Evolutionary conservation across 2,329 filamentous ascomycete genomes (phyloP).

Genomic region (Aspergillus eucalypticola): DNA sequence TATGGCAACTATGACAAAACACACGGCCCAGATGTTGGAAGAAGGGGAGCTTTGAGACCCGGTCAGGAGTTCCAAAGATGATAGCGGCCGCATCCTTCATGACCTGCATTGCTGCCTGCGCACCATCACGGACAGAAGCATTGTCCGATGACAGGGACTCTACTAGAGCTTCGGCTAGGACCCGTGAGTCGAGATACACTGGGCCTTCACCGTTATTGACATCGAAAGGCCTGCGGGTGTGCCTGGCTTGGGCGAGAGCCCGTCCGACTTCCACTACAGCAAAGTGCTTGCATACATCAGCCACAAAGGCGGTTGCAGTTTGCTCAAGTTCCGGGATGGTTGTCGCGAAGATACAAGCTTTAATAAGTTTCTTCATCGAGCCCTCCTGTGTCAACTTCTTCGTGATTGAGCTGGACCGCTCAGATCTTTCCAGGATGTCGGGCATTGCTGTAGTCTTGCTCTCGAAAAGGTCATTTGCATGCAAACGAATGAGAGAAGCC

Average conservation of each 20-base stretch:
- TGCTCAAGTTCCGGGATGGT: conserved; percentile 78
- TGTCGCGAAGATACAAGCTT: conserved; percentile 81
- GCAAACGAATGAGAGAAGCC: conserved; percentile 76
- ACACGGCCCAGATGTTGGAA: conserved; percentile 79
- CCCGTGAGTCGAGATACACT: conserved; percentile 79
- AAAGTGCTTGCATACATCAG: conserved; percentile 84
- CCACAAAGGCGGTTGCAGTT: conserved; percentile 72
- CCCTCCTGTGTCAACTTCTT: conserved; percentile 86
- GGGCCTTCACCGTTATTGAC: conserved; percentile 84
- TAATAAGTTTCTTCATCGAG: conserved; percentile 80
- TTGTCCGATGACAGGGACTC: conserved; percentile 88
- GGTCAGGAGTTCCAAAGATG: conserved; percentile 74
- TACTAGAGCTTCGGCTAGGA: conserved; percentile 85
- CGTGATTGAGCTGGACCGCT: conserved; percentile 76
- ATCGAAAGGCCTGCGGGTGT: conserved; percentile 75
- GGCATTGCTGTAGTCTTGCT: conserved; percentile 72
- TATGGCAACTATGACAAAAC: conserved; percentile 93
- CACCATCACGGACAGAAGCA: conserved; percentile 75
- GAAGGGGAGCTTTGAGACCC: conserved; percentile 75
- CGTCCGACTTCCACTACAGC: conserved; percentile 85
- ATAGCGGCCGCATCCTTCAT: conserved; percentile 74
- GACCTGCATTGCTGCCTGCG: conserved; percentile 73
- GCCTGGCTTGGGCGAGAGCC: conserved; percentile 77
- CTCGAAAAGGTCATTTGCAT: conserved; percentile 80
- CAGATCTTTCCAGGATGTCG: conserved; percentile 68